Base-by-base conservation (phyloP, 768 basidiomycete species). In the Naganishia randhawae region DNA sequence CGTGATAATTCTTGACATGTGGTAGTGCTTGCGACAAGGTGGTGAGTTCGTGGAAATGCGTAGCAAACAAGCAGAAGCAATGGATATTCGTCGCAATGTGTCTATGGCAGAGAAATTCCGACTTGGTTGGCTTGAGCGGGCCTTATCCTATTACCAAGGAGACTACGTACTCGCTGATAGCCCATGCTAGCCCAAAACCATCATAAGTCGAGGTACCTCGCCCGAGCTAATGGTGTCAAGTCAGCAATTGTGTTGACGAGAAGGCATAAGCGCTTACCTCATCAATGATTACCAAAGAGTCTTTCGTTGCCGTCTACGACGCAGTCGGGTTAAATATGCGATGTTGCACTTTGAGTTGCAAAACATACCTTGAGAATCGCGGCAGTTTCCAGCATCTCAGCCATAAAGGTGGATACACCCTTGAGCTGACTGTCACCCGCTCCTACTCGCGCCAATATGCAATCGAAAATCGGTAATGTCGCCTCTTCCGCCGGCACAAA, bases 381-480 rank as follows among this genome's bases (percentile, higher is more conserved):
- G 0, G 96, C 94, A 0, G 94, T 98, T 80, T 99, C 96, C 32
- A 99, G 84, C 96, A 98, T 98, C 80, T 99, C 96, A 1, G 93
- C 94, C 95, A 98, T 98, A 79, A 99, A 99, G 0, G 95, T 99
- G 29, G 92, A 95, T 0, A 99, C 92, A 13, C 96, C 96, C 80
- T 96, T 98, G 51, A 98, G 82, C 77, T 98, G 95, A 78, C 91
- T 94, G 78, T 99, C 96, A 0, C 96, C 96, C 0, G 96, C 96
- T 10, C 96, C 96, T 1, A 99, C 95, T 71, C 96, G 85, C 67
- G 95, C 96, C 13, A 98, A 81, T 50, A 99, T 88, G 2, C 92
- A 96, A 79, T 99, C 96, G 69, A 98, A 98, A 63, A 98, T 86
- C 0, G 96, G 96, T 1, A 98, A 72, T 31, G 85, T 83, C 0